These are phyloP conservation scores for Hypoxylon crocopeplum DNA, from an alignment of 495 filamentous ascomycete species.

Conservation along the genomic window DNA sequence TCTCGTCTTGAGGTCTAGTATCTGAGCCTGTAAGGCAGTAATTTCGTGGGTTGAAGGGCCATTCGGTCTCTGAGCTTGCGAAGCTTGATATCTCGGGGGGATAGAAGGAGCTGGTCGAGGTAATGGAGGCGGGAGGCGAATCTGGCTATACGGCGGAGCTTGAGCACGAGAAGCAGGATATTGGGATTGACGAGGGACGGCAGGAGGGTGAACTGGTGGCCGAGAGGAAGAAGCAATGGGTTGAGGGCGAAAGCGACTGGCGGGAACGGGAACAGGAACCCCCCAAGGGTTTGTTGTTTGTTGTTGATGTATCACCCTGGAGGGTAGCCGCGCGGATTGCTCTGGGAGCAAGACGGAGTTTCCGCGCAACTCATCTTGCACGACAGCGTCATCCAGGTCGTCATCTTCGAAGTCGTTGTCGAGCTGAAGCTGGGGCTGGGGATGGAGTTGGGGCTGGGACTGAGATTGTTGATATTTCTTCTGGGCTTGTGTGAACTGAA, in stretches of 20 bases:
- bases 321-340: conserved; percentile 18
- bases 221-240: conserved; percentile 20
- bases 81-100: conserved; percentile 36
- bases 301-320: conserved; percentile 26
- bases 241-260: conserved; percentile 24
- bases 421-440: conserved; percentile 35
- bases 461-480: conserved; percentile 28
- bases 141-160: conserved; percentile 31
- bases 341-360: conserved; percentile 18
- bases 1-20: conserved; percentile 50
- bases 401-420: conserved; percentile 40
- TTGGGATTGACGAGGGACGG: conserved; percentile 36
- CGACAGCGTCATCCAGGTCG: conserved; percentile 45
- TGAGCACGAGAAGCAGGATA: conserved; percentile 26
- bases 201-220: background rate
- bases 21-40: conserved; percentile 35
- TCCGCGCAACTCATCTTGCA: conserved; percentile 20
- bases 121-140: conserved; percentile 31
- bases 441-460: conserved; percentile 31
- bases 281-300: conserved; percentile 15
- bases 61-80: conserved; percentile 30
- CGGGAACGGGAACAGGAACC: conserved; percentile 24
- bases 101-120: conserved; percentile 37
- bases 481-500: conserved; percentile 55
- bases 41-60: conserved; percentile 32